phyloP scores from a whole-genome alignment of 371 early-diverging fungal genomes.

The Mortierella sp. region DNA sequence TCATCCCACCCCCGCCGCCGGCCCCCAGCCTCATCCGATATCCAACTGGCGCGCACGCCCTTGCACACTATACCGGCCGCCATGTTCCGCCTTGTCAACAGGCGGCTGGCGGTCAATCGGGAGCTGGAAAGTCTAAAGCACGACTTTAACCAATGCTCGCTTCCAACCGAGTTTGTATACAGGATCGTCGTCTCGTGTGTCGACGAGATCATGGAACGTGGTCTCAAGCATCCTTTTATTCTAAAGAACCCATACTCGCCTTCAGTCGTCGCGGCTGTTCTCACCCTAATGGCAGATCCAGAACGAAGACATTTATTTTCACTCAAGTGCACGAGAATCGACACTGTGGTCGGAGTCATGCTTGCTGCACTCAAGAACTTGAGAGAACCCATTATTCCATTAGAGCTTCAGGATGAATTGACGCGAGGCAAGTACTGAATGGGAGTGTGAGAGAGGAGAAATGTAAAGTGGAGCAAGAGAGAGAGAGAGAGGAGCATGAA shows the following conservation, averaged over 20 bases:
- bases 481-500: too few species aligned
- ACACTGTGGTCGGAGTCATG: constrained; percentile 50
- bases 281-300: constrained; percentile 48
- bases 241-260: constrained; percentile 39
- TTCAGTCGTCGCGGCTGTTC: constrained; percentile 34
- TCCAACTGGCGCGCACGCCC: not conserved
- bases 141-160: constrained; percentile 49
- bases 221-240: constrained; percentile 49
- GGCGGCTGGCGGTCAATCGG: constrained; percentile 33
- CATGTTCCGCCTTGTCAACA: constrained; percentile 51
- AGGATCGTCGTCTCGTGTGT: constrained; percentile 42
- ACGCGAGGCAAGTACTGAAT: constrained; percentile 25
- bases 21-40: not conserved
- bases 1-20: not conserved
- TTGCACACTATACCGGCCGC: not conserved
- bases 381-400: constrained; percentile 43
- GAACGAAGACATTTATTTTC: constrained; percentile 41
- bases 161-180: constrained; percentile 49
- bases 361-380: constrained; percentile 43
- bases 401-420: constrained; percentile 46
- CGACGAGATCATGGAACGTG: constrained; percentile 49
- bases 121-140: constrained; percentile 38
- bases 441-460: too few species aligned
- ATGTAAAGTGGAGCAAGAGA: too few species aligned
- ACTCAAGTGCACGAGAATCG: constrained; percentile 44